Evolutionary conservation across 768 basidiomycete species (phyloP).

Genomic region (Hypsizygus marmoreus): DNA sequence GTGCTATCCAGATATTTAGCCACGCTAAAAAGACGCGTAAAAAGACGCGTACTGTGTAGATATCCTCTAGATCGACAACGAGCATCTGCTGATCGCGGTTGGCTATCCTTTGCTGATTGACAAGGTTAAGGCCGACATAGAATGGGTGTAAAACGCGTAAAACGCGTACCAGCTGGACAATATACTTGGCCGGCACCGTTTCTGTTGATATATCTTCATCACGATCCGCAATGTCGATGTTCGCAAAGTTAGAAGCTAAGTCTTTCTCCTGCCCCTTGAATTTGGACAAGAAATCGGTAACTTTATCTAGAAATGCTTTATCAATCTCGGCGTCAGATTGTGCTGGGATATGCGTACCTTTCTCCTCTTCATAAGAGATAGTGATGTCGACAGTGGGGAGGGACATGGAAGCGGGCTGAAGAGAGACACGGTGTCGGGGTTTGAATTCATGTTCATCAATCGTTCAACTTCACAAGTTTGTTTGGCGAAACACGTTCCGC

Average conservation of each 20-base stretch:
- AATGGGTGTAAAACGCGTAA: slow-evolving; percentile 24
- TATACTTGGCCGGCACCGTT: slow-evolving; percentile 67
- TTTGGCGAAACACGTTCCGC: too few relatives aligned
- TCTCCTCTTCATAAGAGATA: slow-evolving; percentile 72
- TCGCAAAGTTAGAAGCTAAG: slow-evolving; percentile 64
- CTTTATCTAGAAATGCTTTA: slow-evolving; percentile 51
- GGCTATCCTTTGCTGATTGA: slow-evolving; percentile 79
- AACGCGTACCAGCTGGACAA: slow-evolving; percentile 74
- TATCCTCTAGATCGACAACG: slow-evolving; percentile 85
- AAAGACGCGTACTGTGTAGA: slow-evolving; percentile 58
- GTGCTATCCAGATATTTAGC: slow-evolving; percentile 46
- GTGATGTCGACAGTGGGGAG: slow-evolving; percentile 60
- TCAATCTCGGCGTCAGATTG: neutral
- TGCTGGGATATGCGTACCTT: slow-evolving; percentile 43
- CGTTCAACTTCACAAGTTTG: slow-evolving; percentile 4
- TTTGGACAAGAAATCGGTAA: slow-evolving; percentile 68
- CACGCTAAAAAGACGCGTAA: slow-evolving; percentile 1
- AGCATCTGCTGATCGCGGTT: slow-evolving; percentile 93
- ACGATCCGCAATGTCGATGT: slow-evolving; percentile 65
- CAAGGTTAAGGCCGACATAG: slow-evolving; percentile 13
- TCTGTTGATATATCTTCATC: slow-evolving; percentile 35
- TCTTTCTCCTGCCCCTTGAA: slow-evolving; percentile 70
- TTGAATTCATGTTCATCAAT: slow-evolving; percentile 27
- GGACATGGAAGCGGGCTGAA: slow-evolving; percentile 54
- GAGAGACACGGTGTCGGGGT: slow-evolving; percentile 36